A percentile compares a stretch with the other conserved stretches of the same genome.
Evolutionary conservation across 2,329 filamentous ascomycete species (phyloP).

Genomic region (Zelopaecilomyces penicillatus): DNA sequence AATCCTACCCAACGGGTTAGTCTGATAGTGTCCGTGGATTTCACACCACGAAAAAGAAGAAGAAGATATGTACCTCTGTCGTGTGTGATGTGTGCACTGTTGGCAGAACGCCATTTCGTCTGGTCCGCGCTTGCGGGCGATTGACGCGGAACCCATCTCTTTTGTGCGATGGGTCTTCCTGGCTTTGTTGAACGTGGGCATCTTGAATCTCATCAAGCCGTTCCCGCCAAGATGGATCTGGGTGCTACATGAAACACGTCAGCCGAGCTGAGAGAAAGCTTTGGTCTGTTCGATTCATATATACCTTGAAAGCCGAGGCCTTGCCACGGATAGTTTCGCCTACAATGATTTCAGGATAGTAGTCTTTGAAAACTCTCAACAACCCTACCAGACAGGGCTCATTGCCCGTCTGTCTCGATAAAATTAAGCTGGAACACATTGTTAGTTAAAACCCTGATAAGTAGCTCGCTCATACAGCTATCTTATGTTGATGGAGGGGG

Average conservation of each 20-base stretch:
- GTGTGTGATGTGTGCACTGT: constrained; percentile 66
- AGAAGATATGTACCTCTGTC: constrained; percentile 42
- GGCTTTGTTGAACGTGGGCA: constrained; percentile 40
- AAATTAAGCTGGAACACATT: constrained; percentile 35
- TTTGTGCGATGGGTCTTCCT: constrained; percentile 26
- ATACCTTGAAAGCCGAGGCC: constrained; percentile 53
- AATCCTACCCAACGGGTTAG: constrained; percentile 35
- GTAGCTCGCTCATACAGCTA: not conserved
- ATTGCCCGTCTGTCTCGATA: constrained; percentile 55
- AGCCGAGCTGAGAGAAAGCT: not conserved
- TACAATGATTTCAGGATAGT: constrained; percentile 81
- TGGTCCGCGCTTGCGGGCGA: constrained; percentile 28
- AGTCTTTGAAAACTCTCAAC: constrained; percentile 78
- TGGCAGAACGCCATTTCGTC: constrained; percentile 44
- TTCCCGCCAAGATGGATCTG: constrained; percentile 66
- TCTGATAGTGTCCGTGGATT: too few species aligned
- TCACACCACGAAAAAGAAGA: not conserved
- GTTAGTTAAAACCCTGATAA: not conserved
- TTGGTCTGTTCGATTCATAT: not conserved
- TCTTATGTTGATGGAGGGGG: not conserved
- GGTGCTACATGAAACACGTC: constrained; percentile 42
- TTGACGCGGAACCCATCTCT: constrained; percentile 55
- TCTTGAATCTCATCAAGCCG: constrained; percentile 61
- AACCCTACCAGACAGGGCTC: constrained; percentile 68
- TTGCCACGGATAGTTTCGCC: constrained; percentile 56